Conservation (phyloP, 371 early-diverging fungal species). For the Actinomortierella ambigua region DNA sequence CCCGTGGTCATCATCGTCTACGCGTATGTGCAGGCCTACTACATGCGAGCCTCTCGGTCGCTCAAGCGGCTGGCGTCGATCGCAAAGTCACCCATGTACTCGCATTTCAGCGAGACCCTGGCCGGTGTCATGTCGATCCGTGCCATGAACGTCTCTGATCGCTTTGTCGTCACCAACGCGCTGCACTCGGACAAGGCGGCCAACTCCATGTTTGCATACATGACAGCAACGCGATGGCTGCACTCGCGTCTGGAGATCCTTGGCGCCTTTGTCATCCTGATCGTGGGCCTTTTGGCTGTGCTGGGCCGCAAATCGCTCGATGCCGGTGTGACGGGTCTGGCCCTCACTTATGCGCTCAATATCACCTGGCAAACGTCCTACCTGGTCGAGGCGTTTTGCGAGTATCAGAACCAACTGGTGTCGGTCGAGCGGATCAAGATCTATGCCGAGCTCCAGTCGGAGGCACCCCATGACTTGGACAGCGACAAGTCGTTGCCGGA, state of each 20-base stretch:
- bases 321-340: slow-evolving; percentile 66
- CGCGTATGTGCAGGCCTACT: slow-evolving; percentile 48
- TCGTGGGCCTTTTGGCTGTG: slow-evolving; percentile 30
- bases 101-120: slow-evolving; percentile 52
- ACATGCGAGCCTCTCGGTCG: slow-evolving; percentile 53
- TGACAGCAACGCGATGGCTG: slow-evolving; percentile 84
- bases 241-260: slow-evolving; percentile 72
- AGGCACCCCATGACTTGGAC: slow-evolving; percentile 53
- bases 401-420: slow-evolving; percentile 71
- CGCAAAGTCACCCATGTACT: slow-evolving; percentile 52
- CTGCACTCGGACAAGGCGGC: slow-evolving; percentile 57
- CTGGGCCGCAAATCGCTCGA: slow-evolving; percentile 33
- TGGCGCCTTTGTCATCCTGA: slow-evolving; percentile 29
- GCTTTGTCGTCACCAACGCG: slow-evolving; percentile 61
- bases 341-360: slow-evolving; percentile 68
- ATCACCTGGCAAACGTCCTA: slow-evolving; percentile 72
- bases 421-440: slow-evolving; percentile 84
- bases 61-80: slow-evolving; percentile 56
- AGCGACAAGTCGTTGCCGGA: slow-evolving; percentile 47
- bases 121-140: slow-evolving; percentile 70
- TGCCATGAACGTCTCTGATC: slow-evolving; percentile 58
- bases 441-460: slow-evolving; percentile 71
- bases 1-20: slow-evolving; percentile 51
- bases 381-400: slow-evolving; percentile 70
- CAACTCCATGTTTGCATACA: slow-evolving; percentile 77